Conservation (phyloP, 208 protist genomes). For the Trypanosoma conorhini region DNA sequence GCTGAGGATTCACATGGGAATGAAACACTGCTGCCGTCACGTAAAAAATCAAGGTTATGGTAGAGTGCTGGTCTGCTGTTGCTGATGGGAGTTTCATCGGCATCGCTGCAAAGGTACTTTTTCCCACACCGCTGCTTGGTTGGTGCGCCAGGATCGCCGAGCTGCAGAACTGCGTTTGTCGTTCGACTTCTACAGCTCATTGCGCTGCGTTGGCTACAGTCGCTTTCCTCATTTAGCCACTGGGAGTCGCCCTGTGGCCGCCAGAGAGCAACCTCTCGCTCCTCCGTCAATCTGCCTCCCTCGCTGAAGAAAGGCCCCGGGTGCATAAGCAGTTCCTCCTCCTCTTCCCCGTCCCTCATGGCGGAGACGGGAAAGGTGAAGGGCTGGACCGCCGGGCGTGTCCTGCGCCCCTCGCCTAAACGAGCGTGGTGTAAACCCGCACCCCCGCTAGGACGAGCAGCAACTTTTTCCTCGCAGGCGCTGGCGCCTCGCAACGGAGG, state of each 20-base stretch:
- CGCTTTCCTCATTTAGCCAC: slow-evolving; percentile 10
- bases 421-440: neutral
- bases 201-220: slow-evolving; percentile 22
- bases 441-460: neutral
- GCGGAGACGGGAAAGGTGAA: slow-evolving; percentile 16
- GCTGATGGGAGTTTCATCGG: slow-evolving; percentile 14
- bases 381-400: neutral
- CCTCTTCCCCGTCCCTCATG: slow-evolving; percentile 6
- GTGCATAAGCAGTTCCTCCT: slow-evolving; percentile 4
- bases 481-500: neutral
- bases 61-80: neutral
- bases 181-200: slow-evolving; percentile 9
- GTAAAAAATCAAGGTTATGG: neutral
- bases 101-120: neutral
- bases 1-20: slow-evolving; percentile 26
- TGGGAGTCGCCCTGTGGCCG: neutral
- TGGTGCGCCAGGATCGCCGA: slow-evolving; percentile 26
- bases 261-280: slow-evolving; percentile 4
- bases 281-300: neutral
- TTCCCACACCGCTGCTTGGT: slow-evolving; percentile 2
- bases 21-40: slow-evolving; percentile 12
- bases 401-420: neutral
- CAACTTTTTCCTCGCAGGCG: neutral
- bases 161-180: neutral
- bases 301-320: neutral